Evolutionary conservation across 306 rosid species (phyloP).

Genomic region (Trifolium dubium): DNA sequence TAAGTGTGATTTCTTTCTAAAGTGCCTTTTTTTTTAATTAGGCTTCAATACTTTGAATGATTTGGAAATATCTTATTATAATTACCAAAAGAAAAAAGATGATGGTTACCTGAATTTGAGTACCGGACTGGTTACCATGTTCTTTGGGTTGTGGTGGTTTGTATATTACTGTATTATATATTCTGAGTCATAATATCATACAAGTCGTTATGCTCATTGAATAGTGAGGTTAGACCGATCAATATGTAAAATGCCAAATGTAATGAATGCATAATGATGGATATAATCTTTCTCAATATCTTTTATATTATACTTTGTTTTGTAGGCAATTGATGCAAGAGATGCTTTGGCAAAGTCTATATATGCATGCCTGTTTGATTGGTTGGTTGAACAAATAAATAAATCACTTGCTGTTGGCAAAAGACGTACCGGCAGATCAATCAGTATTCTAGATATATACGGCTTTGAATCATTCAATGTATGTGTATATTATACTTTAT

Average conservation of each 20-base stretch:
- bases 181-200: neutral
- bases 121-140: constrained; percentile 4
- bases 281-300: constrained; percentile 19
- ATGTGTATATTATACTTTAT: neutral
- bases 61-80: constrained; percentile 7
- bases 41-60: constrained; percentile 7
- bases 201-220: neutral
- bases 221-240: constrained; percentile 8
- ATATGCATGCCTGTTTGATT: constrained; percentile 88
- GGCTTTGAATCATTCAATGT: constrained; percentile 94
- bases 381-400: constrained; percentile 96
- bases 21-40: neutral
- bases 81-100: neutral
- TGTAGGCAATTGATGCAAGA: constrained; percentile 85
- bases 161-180: constrained; percentile 10
- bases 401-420: constrained; percentile 95
- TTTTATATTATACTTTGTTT: constrained; percentile 22
- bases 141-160: neutral
- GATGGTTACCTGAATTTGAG: constrained; percentile 5
- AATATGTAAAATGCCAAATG: constrained; percentile 25
- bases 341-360: constrained; percentile 99
- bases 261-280: constrained; percentile 16
- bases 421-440: constrained; percentile 92
- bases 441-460: constrained; percentile 94
- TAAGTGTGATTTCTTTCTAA: neutral